Evolutionary conservation across 129 eudicot species (phyloP), one percentile per base, ranked within the genome.

Genomic region (Helianthus annuus): DNA sequence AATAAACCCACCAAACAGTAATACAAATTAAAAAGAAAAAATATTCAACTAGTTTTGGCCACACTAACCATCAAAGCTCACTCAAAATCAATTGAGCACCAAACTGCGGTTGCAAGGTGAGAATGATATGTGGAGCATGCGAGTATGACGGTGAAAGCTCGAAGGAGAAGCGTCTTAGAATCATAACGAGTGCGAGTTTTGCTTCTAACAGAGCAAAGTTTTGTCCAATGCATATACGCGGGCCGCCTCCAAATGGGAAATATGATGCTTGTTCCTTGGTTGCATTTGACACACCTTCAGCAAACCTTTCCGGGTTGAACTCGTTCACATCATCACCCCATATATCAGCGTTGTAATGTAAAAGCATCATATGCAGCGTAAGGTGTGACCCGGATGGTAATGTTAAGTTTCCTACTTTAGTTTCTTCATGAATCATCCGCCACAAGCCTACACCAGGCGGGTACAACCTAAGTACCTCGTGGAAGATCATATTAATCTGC

Each of bases 401-500:
- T 1, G 10, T 61, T 53, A 73, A 6, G 61, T 77, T 65, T 48
- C 86, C 80, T 16, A 82, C 3, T 73, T 74, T 82, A 24, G 76
- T 68, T 63, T 82, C 86, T 54, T 82, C 82, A 10, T 65, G 42
- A 57, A 70, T 19, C 64, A 63, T 76, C n/a, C 74, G 40, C 10
- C 24, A 19, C 9, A 77, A 7, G 15, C 10, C 38, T 8, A 19
- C 10, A 1, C 65, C 73, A 0, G 80, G 74, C 10, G 86, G 82
- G 48, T 82, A 82, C 38, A 82, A 16, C 76, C 86, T 77, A 42
- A 82, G 74, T 17, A 71, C 82, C 75, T 81, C 85, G 1, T 81
- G 72, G 12, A 81, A 62, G 7, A 81, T 76, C 77, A 82, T 73
- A 42, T 68, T 77, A 38, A 77, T 64, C 86, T 82, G 54, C 32